phyloP scores from a whole-genome alignment of 208 protist species.

The Wallacemonas collosoma region DNA sequence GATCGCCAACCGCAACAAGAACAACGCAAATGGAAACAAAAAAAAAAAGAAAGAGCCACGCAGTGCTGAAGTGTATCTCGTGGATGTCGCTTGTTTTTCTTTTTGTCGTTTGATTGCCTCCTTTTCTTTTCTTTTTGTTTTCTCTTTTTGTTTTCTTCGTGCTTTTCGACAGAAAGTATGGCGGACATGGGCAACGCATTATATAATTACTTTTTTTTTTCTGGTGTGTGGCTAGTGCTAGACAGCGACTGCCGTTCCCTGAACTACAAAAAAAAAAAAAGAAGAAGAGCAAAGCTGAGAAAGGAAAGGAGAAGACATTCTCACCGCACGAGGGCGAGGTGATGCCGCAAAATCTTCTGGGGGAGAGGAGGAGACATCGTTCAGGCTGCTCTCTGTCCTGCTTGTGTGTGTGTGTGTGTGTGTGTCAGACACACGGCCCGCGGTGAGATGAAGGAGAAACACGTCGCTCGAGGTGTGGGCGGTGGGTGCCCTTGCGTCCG shows the following conservation, averaged over 20 bases:
- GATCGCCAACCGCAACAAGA: not conserved
- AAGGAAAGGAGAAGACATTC: not conserved
- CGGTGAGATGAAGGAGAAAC: no score
- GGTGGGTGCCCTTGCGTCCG: no score
- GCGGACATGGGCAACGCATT: conserved; percentile 3
- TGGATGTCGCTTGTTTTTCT: no score
- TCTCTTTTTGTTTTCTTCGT: not conserved
- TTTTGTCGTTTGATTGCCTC: no score
- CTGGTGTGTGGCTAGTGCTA: conserved; percentile 7
- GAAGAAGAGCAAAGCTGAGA: not conserved
- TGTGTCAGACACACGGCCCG: no score
- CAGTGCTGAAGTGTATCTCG: not conserved
- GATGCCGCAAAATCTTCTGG: no score
- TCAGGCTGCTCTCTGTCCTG: no score
- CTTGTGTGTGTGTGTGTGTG: no score
- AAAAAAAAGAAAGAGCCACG: conserved; percentile 1
- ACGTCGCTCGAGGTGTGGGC: no score
- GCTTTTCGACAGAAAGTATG: not conserved
- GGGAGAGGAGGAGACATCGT: no score
- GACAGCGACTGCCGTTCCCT: not conserved
- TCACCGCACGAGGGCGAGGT: no score
- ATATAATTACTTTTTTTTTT: conserved; percentile 14
- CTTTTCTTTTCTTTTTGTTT: not conserved
- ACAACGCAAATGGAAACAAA: conserved; percentile 3
- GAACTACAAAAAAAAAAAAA: not conserved